Base-by-base conservation (phyloP, 2,329 filamentous ascomycete species). In the Colletotrichum lentis region DNA sequence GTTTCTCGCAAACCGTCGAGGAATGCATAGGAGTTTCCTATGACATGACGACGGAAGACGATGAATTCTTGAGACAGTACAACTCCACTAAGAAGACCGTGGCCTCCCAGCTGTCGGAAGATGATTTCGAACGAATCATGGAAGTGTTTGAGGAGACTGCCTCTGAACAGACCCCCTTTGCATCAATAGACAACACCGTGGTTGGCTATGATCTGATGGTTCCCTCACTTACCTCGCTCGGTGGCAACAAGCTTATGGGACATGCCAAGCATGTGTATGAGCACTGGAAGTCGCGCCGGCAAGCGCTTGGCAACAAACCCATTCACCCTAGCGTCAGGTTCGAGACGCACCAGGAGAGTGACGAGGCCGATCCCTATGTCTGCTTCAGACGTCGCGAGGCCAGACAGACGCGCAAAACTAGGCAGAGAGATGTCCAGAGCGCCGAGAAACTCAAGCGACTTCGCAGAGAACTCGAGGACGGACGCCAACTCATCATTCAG, bases 1-100 rank as follows among this genome's bases (percentile, higher is more conserved):
- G 95, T 72, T 98, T 97, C 82, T 98, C 96, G 71, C 95, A 97
- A 73, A 99, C 96, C 3, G 95, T 99, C 70, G 96, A 99, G 81
- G 96, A 99, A 80, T 97, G 91, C 74, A 91, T 93, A 76, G 92
- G 92, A 74, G 92, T 91, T 77, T 88, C 90, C 74, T 99, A 99
- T 89, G 94, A 97, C 81, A 95, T 98, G 91, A 94, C 90, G 35
- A 90, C 91, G 72, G 93, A 97, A 75, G 96, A 99, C 81, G 91
- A 94, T 78, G 88, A 86, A 64, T 97, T 93, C 76, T 86, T 99
- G 73, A 92, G 90, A 76, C 85, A 88, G 72, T 91, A 96, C 82
- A 99, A 98, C 81, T 84, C 88, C 73, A 94, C 91, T 80, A 89
- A 86, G 74, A 84, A 89, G 69, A 80, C 86, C 52, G 82, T 83